Evolutionary conservation across 1,284 basidiomycete species (phyloP).

Genomic region (Tilletia setariae): DNA sequence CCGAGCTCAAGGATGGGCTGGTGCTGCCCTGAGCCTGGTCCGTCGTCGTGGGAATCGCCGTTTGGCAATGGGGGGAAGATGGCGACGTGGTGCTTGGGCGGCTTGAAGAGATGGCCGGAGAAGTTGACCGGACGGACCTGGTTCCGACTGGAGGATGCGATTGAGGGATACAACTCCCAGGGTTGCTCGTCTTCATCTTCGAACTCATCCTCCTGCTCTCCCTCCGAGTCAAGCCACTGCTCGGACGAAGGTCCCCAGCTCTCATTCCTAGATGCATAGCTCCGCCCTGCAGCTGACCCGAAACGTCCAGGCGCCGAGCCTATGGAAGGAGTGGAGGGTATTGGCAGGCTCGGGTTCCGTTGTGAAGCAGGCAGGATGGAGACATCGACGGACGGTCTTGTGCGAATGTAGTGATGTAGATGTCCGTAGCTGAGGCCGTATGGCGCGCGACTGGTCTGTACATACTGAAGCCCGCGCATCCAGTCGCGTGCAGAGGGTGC

Average conservation of each 20-base stretch:
- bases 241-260: not conserved
- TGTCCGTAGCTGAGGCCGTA: not conserved
- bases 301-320: not conserved
- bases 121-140: not conserved
- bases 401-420: not conserved
- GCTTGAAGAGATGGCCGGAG: constrained; percentile 10
- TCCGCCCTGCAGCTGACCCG: constrained; percentile 3
- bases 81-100: constrained; percentile 3
- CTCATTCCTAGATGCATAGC: not conserved
- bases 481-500: not conserved
- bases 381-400: not conserved
- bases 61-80: not conserved
- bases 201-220: not conserved
- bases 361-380: not conserved
- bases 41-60: not conserved
- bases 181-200: not conserved
- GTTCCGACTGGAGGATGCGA: not conserved
- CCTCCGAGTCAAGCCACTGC: constrained; percentile 10
- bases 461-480: not conserved
- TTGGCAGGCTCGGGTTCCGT: too few relatives aligned
- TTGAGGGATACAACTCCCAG: constrained; percentile 4
- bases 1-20: not conserved
- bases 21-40: not conserved
- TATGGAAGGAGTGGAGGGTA: not conserved
- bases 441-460: not conserved